Evolutionary conservation across 2,329 filamentous ascomycete genomes (phyloP), one percentile per base, ranked within the genome.

Genomic region (Cladosporium halotolerans): DNA sequence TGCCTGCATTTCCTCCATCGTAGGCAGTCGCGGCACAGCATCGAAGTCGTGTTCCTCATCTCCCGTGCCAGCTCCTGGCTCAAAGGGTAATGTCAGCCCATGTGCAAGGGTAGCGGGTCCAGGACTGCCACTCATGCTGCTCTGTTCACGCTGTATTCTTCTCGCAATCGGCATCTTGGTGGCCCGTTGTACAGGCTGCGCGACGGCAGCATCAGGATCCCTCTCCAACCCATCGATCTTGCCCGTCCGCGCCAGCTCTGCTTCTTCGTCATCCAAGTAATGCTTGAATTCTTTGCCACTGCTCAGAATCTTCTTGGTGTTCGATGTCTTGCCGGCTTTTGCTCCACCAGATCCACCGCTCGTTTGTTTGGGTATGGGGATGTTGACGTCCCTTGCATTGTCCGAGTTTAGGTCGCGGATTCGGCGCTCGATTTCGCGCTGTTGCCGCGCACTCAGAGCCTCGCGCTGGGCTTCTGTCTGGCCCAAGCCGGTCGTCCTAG

Each of bases 221-320:
- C 52, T 47, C 3, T 66, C 66, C 32, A 54, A 7, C 10, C 59
- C 62, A 46, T 65, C 61, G 48, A 66, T 57, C 46, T 63, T 57
- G 5, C 65, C 66, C 23, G 66, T 68, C 44, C 64, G 49, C 14
- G 74, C 61, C 54, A 70, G 61, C 61, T 82, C 73, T 8, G 88
- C 88, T 61, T 87, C 79, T 68, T 86, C 89, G 68, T 93, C 88
- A 61, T 88, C 86, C 44, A 92, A 78, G 68, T 92, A 85, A 71
- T 93, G 90, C 57, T 83, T 82, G 68, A 92, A 92, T 3, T 86
- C 89, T 73, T 92, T 89, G 66, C 89, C 86, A 23, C 85, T 89
- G 60, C 85, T 82, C 53, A 93, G 75, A 57, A 93, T 89, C 71
- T 85, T 85, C 62, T 88, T 82, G 23, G 89, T 85, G 60, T 82